Evolutionary conservation across 495 filamentous ascomycete species (phyloP).

Genomic region (Cercophora samala): DNA sequence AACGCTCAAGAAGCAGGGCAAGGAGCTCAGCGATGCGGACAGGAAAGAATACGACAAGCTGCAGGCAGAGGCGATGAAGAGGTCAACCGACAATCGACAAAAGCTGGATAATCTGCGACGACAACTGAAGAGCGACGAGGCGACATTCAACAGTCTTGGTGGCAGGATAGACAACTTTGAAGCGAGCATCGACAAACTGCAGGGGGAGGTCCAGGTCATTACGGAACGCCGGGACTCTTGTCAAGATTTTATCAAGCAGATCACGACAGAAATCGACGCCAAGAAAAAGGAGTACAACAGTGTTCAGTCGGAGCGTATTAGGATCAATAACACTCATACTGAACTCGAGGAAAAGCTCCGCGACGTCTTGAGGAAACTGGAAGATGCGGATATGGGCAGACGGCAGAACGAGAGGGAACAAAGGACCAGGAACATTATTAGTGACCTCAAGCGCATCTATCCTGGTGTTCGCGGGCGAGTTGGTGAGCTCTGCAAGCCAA

Average conservation of each 20-base stretch:
- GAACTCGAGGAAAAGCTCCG: constrained; percentile 90
- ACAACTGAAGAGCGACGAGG: constrained; percentile 83
- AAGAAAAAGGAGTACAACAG: constrained; percentile 91
- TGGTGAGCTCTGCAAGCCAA: constrained; percentile 89
- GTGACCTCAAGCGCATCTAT: constrained; percentile 83
- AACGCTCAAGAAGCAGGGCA: constrained; percentile 76
- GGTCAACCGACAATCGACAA: constrained; percentile 74
- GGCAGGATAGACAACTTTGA: constrained; percentile 78
- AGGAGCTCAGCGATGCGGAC: constrained; percentile 79
- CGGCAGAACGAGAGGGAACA: constrained; percentile 80
- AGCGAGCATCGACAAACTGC: constrained; percentile 66
- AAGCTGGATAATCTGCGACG: constrained; percentile 80
- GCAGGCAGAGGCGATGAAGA: constrained; percentile 79
- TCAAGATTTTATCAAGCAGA: constrained; percentile 59
- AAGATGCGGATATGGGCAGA: constrained; percentile 76
- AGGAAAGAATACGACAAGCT: constrained; percentile 86
- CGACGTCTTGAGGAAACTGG: constrained; percentile 70
- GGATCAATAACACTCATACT: constrained; percentile 71
- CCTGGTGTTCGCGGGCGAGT: constrained; percentile 87
- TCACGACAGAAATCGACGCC: constrained; percentile 70
- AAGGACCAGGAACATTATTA: constrained; percentile 71
- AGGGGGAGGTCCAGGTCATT: constrained; percentile 67
- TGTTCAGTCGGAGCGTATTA: constrained; percentile 77
- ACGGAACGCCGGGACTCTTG: constrained; percentile 61
- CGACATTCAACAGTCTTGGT: constrained; percentile 78